phyloP scores from a whole-genome alignment of 2,329 filamentous ascomycete genomes.

The Colletotrichum cuscutae region DNA sequence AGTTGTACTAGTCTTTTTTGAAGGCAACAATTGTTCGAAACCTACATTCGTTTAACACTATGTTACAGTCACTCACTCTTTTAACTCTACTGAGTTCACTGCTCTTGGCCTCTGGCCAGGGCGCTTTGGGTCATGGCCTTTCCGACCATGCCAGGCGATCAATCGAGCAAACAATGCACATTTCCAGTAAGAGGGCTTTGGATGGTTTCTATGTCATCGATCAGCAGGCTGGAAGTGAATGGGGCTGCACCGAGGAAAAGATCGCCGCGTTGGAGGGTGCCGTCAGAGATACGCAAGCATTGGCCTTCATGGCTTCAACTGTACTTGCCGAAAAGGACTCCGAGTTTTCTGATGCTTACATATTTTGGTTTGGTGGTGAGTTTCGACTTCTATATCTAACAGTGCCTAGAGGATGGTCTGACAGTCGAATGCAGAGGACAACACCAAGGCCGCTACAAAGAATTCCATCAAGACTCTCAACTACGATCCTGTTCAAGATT shows the following conservation, averaged over 20 bases:
- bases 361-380: conserved; percentile 10
- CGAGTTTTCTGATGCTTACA: not conserved
- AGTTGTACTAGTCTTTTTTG: not conserved
- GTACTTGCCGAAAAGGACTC: not conserved
- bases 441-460: not conserved
- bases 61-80: not conserved
- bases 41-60: not conserved
- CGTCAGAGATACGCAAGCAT: not conserved
- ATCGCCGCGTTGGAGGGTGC: not conserved
- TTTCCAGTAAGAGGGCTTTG: not conserved
- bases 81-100: not conserved
- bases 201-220: conserved; percentile 17
- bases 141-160: not conserved
- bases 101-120: not conserved
- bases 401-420: not conserved
- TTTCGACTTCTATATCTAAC: not conserved
- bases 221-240: not conserved
- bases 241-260: not conserved
- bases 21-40: not conserved
- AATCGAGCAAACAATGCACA: not conserved
- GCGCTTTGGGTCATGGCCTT: not conserved
- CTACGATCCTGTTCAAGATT: conserved; percentile 7
- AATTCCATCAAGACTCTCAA: not conserved
- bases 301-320: not conserved
- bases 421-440: not conserved